Percentiles rank a stretch among this genome's conserved stretches.
phyloP scores from a whole-genome alignment of 208 protist genomes.

The Trypanosoma lewisi region DNA sequence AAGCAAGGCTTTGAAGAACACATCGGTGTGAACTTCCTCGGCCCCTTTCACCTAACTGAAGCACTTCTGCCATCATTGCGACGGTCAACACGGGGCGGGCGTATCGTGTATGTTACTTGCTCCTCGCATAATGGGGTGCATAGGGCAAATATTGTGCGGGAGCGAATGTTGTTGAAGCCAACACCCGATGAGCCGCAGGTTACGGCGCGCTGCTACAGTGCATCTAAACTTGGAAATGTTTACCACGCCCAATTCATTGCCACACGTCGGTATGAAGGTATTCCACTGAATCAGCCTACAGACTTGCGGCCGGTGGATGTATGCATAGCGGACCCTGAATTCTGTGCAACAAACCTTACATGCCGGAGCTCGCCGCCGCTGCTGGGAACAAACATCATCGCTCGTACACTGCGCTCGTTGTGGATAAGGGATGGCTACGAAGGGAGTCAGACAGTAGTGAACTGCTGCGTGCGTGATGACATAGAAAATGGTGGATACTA shows the following conservation, averaged over 20 bases:
- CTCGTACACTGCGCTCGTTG: conserved; percentile 59
- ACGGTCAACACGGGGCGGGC: conserved; percentile 38
- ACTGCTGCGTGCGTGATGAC: conserved; percentile 65
- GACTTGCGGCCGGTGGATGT: conserved; percentile 68
- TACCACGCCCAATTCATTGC: conserved; percentile 78
- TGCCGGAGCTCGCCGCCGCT: conserved; percentile 29
- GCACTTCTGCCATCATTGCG: conserved; percentile 69
- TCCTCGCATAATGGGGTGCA: conserved; percentile 71
- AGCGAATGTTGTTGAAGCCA: conserved; percentile 63
- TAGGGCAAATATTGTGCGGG: conserved; percentile 50
- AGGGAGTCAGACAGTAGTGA: conserved; percentile 71
- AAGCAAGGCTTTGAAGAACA: conserved; percentile 75
- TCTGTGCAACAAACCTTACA: conserved; percentile 58
- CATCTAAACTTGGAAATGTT: conserved; percentile 81
- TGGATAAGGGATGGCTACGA: conserved; percentile 73
- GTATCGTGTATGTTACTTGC: conserved; percentile 79
- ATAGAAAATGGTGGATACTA: conserved; percentile 75
- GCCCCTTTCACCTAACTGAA: conserved; percentile 81
- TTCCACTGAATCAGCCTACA: conserved; percentile 54
- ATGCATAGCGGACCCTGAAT: conserved; percentile 65
- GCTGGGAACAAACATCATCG: conserved; percentile 44
- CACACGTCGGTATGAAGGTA: conserved; percentile 65
- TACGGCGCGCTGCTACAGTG: conserved; percentile 73
- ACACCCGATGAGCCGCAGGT: conserved; percentile 39
- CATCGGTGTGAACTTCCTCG: conserved; percentile 80